Conservation (phyloP, 352 stramenopile species). For the Globisporangium parvum region DNA sequence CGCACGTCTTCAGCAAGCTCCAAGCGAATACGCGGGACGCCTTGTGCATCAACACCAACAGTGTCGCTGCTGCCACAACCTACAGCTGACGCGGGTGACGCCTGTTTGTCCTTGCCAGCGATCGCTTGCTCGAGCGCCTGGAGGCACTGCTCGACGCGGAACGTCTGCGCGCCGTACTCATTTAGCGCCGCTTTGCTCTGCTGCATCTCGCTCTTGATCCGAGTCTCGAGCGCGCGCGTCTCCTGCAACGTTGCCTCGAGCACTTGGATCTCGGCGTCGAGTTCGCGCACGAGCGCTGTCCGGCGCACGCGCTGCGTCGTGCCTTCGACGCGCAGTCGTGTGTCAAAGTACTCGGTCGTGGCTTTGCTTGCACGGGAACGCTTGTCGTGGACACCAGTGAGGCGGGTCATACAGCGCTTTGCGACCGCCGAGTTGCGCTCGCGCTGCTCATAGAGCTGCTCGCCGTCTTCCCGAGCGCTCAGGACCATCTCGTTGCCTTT, state of each 20-base stretch:
- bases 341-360: slow-evolving; percentile 57
- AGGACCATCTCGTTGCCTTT: slow-evolving; percentile 56
- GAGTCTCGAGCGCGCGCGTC: slow-evolving; percentile 2
- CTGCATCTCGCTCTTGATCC: slow-evolving; percentile 11
- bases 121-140: slow-evolving; percentile 20
- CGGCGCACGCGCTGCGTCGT: slow-evolving; percentile 46
- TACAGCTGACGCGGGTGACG: background rate
- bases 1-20: slow-evolving; percentile 34
- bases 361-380: slow-evolving; percentile 20
- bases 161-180: slow-evolving; percentile 31
- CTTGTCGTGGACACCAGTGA: slow-evolving; percentile 31
- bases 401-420: slow-evolving; percentile 23
- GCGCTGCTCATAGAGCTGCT: slow-evolving; percentile 38
- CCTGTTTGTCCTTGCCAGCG: slow-evolving; percentile 7
- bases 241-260: slow-evolving; percentile 18
- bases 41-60: background rate
- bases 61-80: background rate
- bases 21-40: background rate
- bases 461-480: slow-evolving; percentile 46
- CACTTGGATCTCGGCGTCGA: slow-evolving; percentile 27
- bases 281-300: slow-evolving; percentile 33
- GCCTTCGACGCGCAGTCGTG: slow-evolving; percentile 44
- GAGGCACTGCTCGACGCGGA: slow-evolving; percentile 32
- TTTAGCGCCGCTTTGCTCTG: slow-evolving; percentile 22
- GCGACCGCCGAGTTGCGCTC: slow-evolving; percentile 19